Percentiles rank a stretch among this genome's conserved stretches.
These are phyloP conservation scores for Amesomyces nigricolor DNA, from an alignment of 2,329 filamentous ascomycete genomes.

Conservation along the genomic window DNA sequence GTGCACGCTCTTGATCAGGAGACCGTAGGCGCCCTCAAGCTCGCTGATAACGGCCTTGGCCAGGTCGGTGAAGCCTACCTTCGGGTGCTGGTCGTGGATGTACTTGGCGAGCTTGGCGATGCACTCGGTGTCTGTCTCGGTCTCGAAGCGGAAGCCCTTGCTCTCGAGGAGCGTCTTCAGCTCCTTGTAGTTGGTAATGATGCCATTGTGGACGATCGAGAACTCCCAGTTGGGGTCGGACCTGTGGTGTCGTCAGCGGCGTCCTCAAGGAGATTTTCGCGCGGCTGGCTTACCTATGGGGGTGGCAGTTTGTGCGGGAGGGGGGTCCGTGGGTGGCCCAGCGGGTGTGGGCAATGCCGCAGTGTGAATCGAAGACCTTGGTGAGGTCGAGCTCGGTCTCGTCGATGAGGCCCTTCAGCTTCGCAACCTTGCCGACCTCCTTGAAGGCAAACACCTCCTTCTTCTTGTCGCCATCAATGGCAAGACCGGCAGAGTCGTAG, in stretches of 20 bases:
- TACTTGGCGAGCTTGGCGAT: slow-evolving; percentile 99
- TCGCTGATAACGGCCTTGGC: slow-evolving; percentile 98
- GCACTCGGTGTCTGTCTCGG: slow-evolving; percentile 97
- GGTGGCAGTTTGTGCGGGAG: slow-evolving; percentile 94
- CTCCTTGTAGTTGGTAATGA: slow-evolving; percentile 99
- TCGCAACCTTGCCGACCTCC: slow-evolving; percentile 98
- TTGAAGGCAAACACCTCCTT: slow-evolving; percentile 97
- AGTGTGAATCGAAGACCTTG: slow-evolving; percentile 96
- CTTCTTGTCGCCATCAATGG: slow-evolving; percentile 96
- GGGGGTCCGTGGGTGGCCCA: slow-evolving; percentile 98
- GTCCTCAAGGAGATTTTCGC: background rate
- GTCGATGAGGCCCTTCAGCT: slow-evolving; percentile 88
- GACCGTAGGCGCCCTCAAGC: slow-evolving; percentile 94
- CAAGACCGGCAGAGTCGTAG: slow-evolving; percentile 95
- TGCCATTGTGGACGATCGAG: slow-evolving; percentile 96
- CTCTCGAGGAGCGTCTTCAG: slow-evolving; percentile 83
- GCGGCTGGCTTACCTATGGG: slow-evolving; percentile 70
- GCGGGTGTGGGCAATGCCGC: slow-evolving; percentile 96
- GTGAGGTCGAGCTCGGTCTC: slow-evolving; percentile 75
- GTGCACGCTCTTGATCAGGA: slow-evolving; percentile 97
- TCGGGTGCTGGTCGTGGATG: slow-evolving; percentile 89
- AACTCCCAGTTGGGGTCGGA: slow-evolving; percentile 96
- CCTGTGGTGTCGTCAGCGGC: slow-evolving; percentile 43
- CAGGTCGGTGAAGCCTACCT: slow-evolving; percentile 91
- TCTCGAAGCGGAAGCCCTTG: slow-evolving; percentile 99